phyloP scores from a whole-genome alignment of 2,329 filamentous ascomycete genomes.

The Colletotrichum echinochloae region DNA sequence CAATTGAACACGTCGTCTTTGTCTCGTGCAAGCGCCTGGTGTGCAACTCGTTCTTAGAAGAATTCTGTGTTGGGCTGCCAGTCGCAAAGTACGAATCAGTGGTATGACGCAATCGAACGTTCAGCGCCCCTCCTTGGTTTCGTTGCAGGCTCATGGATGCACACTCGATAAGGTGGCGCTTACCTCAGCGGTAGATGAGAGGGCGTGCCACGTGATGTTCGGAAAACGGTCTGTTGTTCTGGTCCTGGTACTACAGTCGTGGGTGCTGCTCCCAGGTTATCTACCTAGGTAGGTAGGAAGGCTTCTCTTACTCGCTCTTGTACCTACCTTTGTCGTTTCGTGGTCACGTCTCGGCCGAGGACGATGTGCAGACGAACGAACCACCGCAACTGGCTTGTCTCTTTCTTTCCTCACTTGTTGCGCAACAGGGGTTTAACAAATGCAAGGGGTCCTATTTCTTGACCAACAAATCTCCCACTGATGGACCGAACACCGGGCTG shows the following conservation, averaged over 20 bases:
- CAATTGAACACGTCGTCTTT: not conserved
- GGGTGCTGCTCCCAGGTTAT: not conserved
- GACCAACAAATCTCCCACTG: not conserved
- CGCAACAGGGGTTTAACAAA: not conserved
- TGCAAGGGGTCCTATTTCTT: conserved; percentile 3
- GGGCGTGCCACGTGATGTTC: conserved; percentile 17
- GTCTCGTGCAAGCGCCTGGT: not conserved
- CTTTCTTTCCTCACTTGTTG: not conserved
- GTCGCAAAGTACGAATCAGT: not conserved
- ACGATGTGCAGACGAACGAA: not conserved
- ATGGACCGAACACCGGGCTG: not conserved
- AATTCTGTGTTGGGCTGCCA: not conserved
- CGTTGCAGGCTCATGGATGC: not conserved
- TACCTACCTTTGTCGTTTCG: not conserved
- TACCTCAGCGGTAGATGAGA: conserved; percentile 21
- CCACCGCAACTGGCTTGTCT: not conserved
- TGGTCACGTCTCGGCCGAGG: conserved; percentile 4
- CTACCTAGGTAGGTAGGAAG: not conserved
- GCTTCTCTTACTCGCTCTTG: not conserved
- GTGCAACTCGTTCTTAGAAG: not conserved
- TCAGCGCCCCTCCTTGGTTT: conserved; percentile 7
- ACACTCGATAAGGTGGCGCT: not conserved
- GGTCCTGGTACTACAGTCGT: not conserved
- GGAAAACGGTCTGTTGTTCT: conserved; percentile 1
- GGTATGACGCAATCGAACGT: conserved; percentile 32